A percentile compares a stretch with the other conserved stretches of the same genome.
Evolutionary conservation across 371 early-diverging fungal genomes (phyloP).

Genomic region (Actinomortierella wolfii): DNA sequence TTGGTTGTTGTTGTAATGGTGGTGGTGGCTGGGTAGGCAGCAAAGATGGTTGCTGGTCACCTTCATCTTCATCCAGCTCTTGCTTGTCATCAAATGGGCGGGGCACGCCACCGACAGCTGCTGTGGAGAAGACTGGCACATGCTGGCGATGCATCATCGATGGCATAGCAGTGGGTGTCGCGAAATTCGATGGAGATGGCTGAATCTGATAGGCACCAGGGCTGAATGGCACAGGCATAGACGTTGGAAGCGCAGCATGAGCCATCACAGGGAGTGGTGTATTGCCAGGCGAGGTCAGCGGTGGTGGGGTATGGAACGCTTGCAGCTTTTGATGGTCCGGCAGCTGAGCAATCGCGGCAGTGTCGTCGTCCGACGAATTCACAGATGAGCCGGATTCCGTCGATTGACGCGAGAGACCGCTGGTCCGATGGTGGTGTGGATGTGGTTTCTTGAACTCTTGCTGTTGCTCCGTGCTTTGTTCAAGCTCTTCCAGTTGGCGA

Average conservation of each 20-base stretch:
- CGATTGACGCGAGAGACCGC: conserved; percentile 12
- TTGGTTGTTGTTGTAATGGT: neutral
- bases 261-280: too few species aligned
- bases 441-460: too few species aligned
- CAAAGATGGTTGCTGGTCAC: conserved; percentile 6
- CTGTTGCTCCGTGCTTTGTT: too few species aligned
- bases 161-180: conserved; percentile 1
- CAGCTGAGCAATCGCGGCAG: conserved; percentile 16
- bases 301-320: conserved; percentile 41
- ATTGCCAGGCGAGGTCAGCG: too few species aligned
- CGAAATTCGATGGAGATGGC: too few species aligned
- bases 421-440: conserved; percentile 26
- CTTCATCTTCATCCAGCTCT: conserved; percentile 32
- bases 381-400: conserved; percentile 18
- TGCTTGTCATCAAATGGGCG: conserved; percentile 27
- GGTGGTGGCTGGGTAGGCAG: neutral
- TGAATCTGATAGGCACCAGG: too few species aligned
- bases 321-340: conserved; percentile 38
- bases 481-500: too few species aligned
- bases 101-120: conserved; percentile 2
- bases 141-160: conserved; percentile 9
- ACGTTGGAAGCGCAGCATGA: too few species aligned
- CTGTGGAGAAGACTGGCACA: neutral
- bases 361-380: conserved; percentile 25
- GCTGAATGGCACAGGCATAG: too few species aligned